Evolutionary conservation across 1,139 yeast species (phyloP), one percentile per base, ranked within the genome.

Genomic region (Debaryomyces subglobosus): DNA sequence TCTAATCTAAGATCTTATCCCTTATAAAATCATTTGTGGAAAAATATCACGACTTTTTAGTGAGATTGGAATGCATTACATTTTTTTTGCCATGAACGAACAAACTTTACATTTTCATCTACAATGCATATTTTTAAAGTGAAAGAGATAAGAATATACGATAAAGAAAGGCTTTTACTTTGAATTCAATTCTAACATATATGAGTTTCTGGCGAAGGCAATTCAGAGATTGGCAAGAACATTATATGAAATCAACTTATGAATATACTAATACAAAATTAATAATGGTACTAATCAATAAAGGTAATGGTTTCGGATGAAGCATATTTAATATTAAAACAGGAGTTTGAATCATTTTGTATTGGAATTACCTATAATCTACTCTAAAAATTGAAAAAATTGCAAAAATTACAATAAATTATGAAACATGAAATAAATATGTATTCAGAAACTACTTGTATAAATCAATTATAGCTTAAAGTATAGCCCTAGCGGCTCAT

Each of bases 31-130:
- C 25, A 12, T 9, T 34, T 10, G 9, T 12, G 38, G 25, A 35
- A 35, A 35, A 35, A 35, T 35, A 35, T 21, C 38, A 35, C 38
- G 30, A 24, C 20, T 23, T 37, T 37, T 37, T 24, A 8, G 35
- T 32, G 35, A 32, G 21, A 32, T 27, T 27, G 4, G 20, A 15
- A 32, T 15, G 35, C 9, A 18, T 8, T 32, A 32, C 8, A 21
- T 21, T 32, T 30, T 32, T 30, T 32, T 18, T 16, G 12, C 35
- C 18, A 15, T 32, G 16, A 6, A 15, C 13, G 18, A 15, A 32
- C 12, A 5, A 16, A 35, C 10, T 20, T 16, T 12, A 18, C 15
- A 12, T 12, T 34, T 3, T 16, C 8, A 15, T 32, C 9, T 15
- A 32, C 35, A 30, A 15, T 5, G 18, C 18, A 24, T 24, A 13